These are phyloP conservation scores for Hysterium pulicare DNA, from an alignment of 2,329 filamentous ascomycete species.

Conservation along the genomic window DNA sequence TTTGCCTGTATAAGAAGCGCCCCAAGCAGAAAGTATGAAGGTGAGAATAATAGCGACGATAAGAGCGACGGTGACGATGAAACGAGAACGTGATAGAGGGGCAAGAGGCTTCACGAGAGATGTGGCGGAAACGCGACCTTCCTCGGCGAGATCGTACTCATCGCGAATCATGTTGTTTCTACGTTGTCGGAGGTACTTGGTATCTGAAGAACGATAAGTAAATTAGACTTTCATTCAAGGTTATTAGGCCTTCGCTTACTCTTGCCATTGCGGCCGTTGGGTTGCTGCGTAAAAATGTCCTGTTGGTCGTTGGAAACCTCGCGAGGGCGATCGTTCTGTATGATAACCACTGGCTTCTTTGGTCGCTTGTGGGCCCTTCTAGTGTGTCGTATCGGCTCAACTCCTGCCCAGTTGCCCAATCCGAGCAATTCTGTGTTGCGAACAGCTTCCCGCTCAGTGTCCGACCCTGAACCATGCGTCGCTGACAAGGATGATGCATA, in stretches of 20 bases:
- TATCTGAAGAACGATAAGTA: conserved; percentile 6
- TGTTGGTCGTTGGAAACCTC: conserved; percentile 7
- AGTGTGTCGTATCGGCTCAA: conserved; percentile 2
- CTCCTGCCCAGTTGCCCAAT: conserved; percentile 19
- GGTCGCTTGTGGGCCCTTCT: conserved; percentile 12
- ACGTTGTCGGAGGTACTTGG: conserved; percentile 14
- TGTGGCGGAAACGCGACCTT: conserved; percentile 7
- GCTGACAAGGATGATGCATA: conserved; percentile 25
- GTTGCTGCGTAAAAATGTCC: conserved; percentile 5
- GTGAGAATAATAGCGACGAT: conserved; percentile 14
- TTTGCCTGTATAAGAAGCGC: conserved; percentile 16
- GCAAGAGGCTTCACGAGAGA: neutral
- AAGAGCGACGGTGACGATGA: conserved; percentile 11
- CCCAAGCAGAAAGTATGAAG: conserved; percentile 9
- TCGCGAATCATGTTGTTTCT: conserved; percentile 6
- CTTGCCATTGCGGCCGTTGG: conserved; percentile 5
- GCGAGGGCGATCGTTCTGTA: conserved; percentile 10
- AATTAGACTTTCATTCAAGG: neutral
- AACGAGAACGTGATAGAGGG: conserved; percentile 13
- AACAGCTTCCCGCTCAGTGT: conserved; percentile 13
- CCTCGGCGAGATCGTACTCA: conserved; percentile 10
- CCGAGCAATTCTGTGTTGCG: conserved; percentile 11
- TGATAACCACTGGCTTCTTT: conserved; percentile 12
- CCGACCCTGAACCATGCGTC: conserved; percentile 23
- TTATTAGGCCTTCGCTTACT: conserved; percentile 9